A percentile compares a stretch with the other conserved stretches of the same genome.
phyloP scores from a whole-genome alignment of 2,329 filamentous ascomycete species.

The Epicoccum nigrum region DNA sequence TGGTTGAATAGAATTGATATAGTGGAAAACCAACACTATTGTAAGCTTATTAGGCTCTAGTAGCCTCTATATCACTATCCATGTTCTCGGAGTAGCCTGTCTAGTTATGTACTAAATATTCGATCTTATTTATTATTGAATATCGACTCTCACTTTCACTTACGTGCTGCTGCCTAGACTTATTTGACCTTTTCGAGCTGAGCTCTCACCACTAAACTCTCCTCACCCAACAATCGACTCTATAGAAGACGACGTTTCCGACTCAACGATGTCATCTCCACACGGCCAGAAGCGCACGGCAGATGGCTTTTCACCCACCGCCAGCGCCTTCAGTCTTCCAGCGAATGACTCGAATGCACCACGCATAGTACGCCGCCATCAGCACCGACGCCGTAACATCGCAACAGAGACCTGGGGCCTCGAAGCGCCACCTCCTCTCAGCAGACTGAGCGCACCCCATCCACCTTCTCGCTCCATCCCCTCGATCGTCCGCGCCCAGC shows the following conservation, averaged over 20 bases:
- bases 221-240: background rate
- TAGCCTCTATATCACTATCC: no score
- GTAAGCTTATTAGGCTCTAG: no score
- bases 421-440: constrained; percentile 4
- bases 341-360: constrained; percentile 4
- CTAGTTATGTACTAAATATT: no score
- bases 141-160: background rate
- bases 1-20: no score
- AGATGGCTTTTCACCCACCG: constrained; percentile 11
- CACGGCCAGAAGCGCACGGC: constrained; percentile 33
- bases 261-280: background rate
- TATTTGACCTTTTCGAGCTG: background rate
- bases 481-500: background rate
- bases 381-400: constrained; percentile 31
- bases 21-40: no score
- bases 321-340: background rate
- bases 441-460: background rate
- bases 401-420: constrained; percentile 29
- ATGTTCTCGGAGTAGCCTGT: no score
- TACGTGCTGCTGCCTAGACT: background rate
- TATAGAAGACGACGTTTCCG: background rate
- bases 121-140: no score
- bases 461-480: background rate
- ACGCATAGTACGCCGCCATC: constrained; percentile 28
- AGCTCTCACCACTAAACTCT: background rate